Percentiles rank a stretch among this genome's conserved stretches.
Conservation (phyloP, 768 basidiomycete species). For the Dacryopinax primogenitus region DNA sequence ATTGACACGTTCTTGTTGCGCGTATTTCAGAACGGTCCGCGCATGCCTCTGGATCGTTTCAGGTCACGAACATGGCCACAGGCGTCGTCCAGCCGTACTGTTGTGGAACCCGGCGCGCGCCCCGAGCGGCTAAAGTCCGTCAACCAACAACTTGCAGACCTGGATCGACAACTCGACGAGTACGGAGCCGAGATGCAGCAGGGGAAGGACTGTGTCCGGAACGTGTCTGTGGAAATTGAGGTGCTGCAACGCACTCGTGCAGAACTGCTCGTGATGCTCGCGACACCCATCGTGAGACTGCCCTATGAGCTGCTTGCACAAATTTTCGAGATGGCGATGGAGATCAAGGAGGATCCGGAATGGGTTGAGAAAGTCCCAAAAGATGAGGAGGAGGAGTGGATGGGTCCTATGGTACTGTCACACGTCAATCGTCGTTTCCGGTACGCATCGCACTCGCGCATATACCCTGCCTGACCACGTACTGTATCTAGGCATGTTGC, state of each 20-base stretch:
- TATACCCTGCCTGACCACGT: neutral
- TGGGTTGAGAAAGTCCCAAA: neutral
- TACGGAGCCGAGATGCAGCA: neutral
- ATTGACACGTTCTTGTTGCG: no score
- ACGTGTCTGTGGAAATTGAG: neutral
- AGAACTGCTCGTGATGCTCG: neutral
- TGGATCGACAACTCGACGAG: neutral
- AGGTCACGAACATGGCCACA: slow-evolving; percentile 6
- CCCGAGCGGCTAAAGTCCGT: neutral
- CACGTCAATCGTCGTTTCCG: neutral
- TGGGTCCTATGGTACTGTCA: neutral
- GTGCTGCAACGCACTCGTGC: neutral
- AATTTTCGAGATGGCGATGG: neutral
- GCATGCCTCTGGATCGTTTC: neutral
- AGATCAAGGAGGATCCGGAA: neutral
- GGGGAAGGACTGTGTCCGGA: neutral
- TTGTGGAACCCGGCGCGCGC: no score
- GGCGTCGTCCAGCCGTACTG: neutral
- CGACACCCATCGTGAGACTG: neutral
- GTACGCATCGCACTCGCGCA: neutral
- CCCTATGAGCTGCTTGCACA: neutral
- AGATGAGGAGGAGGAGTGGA: neutral
- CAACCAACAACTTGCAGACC: neutral
- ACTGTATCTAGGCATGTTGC: neutral
- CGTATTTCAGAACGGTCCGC: no score